Evolutionary conservation across 1,284 basidiomycete species (phyloP).

Genomic region (Puccinia coronata): DNA sequence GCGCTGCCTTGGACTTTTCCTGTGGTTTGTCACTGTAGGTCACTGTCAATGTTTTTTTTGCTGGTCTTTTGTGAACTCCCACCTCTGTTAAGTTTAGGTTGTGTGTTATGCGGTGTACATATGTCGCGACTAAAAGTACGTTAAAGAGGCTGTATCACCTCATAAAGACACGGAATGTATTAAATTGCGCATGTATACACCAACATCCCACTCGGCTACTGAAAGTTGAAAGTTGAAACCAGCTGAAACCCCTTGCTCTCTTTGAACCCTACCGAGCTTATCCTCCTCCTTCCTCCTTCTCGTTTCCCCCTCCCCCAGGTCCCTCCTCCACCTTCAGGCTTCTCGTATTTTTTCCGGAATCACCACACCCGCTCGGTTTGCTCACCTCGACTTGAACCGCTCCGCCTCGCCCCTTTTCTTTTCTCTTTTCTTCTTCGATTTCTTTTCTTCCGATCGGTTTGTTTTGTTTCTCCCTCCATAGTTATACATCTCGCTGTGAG

Average conservation of each 20-base stretch:
- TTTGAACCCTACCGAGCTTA: conserved; percentile 2
- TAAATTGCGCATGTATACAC: background rate
- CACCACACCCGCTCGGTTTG: conserved; percentile 58
- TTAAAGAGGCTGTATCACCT: background rate
- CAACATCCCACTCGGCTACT: too few relatives aligned
- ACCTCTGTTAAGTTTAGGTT: background rate
- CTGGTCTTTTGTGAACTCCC: background rate
- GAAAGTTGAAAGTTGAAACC: too few relatives aligned
- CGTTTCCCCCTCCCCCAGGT: too few relatives aligned
- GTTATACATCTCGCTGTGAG: conserved; percentile 47
- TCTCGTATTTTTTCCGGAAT: background rate
- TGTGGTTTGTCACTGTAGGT: too few relatives aligned
- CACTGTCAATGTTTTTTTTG: too few relatives aligned
- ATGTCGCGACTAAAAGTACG: background rate
- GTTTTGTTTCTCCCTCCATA: conserved; percentile 30
- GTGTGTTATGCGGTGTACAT: background rate
- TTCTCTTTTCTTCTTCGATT: conserved; percentile 44
- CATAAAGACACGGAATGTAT: background rate
- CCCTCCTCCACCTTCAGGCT: conserved; percentile 10
- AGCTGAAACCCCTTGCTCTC: background rate
- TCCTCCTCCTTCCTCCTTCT: background rate
- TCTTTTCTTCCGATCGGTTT: conserved; percentile 34
- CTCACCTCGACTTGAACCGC: conserved; percentile 59
- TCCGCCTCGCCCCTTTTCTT: conserved; percentile 56
- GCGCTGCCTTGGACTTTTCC: too few relatives aligned